These are phyloP conservation scores for Dunaliella sp. DNA, from an alignment of 139 green algal species.

Conservation along the genomic window DNA sequence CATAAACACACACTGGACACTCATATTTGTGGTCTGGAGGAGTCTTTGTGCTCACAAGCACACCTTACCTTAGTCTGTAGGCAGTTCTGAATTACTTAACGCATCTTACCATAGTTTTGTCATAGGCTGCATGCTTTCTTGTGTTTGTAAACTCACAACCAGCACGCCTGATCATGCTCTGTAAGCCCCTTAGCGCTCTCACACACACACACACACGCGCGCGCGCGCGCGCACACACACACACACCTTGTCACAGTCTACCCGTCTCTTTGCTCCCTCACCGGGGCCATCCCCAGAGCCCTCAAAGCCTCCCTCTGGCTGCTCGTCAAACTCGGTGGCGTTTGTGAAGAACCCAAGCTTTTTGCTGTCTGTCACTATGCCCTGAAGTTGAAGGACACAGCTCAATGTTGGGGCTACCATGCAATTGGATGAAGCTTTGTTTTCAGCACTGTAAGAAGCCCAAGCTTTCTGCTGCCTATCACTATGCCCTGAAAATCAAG, in stretches of 20 bases:
- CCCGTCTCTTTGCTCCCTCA: not conserved
- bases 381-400: too few relatives aligned
- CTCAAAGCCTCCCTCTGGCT: constrained; percentile 26
- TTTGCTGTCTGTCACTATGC: constrained; percentile 23
- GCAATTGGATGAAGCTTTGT: too few relatives aligned
- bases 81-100: too few relatives aligned
- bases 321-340: constrained; percentile 40
- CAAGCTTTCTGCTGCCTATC: too few relatives aligned
- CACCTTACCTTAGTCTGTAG: too few relatives aligned
- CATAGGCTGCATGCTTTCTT: not conserved
- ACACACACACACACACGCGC: not conserved
- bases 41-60: too few relatives aligned
- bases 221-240: not conserved
- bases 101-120: too few relatives aligned
- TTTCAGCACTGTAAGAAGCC: too few relatives aligned
- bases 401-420: too few relatives aligned
- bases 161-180: not conserved
- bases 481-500: too few relatives aligned
- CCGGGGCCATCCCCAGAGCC: constrained; percentile 34
- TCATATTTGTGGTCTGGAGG: too few relatives aligned
- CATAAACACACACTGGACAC: too few relatives aligned
- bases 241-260: not conserved
- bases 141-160: not conserved
- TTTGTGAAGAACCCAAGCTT: constrained; percentile 63
- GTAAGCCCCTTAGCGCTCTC: not conserved